Evolutionary conservation across 1,139 yeast genomes (phyloP), one percentile per base, ranked within the genome.

Genomic region (Magnusiomyces suaveolens): DNA sequence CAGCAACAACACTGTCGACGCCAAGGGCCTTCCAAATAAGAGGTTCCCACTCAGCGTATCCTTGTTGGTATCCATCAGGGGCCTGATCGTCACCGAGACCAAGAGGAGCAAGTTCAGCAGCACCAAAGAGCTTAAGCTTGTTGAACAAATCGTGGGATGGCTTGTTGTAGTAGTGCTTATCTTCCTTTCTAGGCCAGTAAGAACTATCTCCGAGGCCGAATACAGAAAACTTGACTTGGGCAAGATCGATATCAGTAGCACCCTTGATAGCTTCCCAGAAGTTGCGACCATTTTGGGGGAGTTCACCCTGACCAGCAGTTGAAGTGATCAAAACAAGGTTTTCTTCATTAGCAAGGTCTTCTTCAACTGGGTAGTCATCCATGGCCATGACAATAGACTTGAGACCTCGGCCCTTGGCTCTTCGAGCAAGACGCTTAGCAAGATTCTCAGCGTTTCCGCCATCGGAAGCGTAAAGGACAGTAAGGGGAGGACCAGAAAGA

Each of bases 141-240:
- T 78, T 79, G 66, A 71, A 75, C 58, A 90, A 73, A 68, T 89
- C 97, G 63, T 78, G 78, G 36, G 84, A 80, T n/a, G 97, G 97
- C 69, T 89, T 89, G 74, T 90, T 90, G 73, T 88, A 90, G 72
- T 87, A 90, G 68, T 86, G 92, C 64, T 84, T 84, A 71, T 90
- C 97, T 71, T 90, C 96, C 70, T 87, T 87, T 74, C 97, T 81
- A 64, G 97, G 97, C 97, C 97, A 90, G 75, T 90, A 90, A 66
- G 82, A 80, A 51, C 96, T 86, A 70, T 90, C 97, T 72, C 97
- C 97, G 63, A 90, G 76, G 64, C 96, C 96, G 64, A 90, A 90
- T 21, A 85, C 89, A 18, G 95, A 78, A 61, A 79, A 81, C 62
- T 80, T 84, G 59, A 87, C 76, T 51, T 79, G 69, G 10, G 88